A percentile compares a stretch with the other conserved stretches of the same genome.
phyloP scores from a whole-genome alignment of 176 grass and related monocot species.

The Aegilops longissima region DNA sequence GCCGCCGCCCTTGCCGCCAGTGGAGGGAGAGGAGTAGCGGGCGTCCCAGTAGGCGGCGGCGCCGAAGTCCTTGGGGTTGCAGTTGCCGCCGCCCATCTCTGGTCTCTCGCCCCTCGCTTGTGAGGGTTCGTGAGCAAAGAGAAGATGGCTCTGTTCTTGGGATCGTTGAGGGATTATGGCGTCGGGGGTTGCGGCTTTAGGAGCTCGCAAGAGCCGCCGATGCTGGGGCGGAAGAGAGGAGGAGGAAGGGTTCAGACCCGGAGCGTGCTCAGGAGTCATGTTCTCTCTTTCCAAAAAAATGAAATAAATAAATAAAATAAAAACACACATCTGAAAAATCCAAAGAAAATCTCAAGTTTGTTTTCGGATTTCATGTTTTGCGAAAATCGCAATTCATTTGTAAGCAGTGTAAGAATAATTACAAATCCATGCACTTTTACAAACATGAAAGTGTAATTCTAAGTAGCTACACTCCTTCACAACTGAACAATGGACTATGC shows the following conservation, averaged over 20 bases:
- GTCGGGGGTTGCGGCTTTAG: not conserved
- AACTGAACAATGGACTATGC: too few species aligned
- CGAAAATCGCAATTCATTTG: too few species aligned
- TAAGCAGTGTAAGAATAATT: too few species aligned
- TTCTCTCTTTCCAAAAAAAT: too few species aligned
- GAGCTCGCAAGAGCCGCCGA: not conserved
- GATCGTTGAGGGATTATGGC: not conserved
- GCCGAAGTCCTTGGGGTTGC: constrained; percentile 63
- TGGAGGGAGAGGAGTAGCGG: constrained; percentile 45
- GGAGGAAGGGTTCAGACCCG: not conserved
- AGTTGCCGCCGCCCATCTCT: constrained; percentile 40
- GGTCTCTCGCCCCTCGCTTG: not conserved
- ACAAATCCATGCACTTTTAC: too few species aligned
- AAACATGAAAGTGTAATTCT: too few species aligned
- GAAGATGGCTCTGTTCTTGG: not conserved
- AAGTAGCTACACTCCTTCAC: too few species aligned
- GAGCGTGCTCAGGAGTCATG: too few species aligned
- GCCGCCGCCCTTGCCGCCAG: constrained; percentile 38
- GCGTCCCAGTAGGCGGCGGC: constrained; percentile 77
- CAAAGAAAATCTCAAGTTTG: too few species aligned
- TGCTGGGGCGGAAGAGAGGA: not conserved
- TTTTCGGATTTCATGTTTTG: too few species aligned
- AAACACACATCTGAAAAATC: too few species aligned
- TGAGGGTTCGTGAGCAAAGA: not conserved
- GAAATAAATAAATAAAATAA: too few species aligned